Evolutionary conservation across 2,329 filamentous ascomycete species (phyloP), one percentile per base, ranked within the genome.

Genomic region (Teratosphaeria zuluensis): DNA sequence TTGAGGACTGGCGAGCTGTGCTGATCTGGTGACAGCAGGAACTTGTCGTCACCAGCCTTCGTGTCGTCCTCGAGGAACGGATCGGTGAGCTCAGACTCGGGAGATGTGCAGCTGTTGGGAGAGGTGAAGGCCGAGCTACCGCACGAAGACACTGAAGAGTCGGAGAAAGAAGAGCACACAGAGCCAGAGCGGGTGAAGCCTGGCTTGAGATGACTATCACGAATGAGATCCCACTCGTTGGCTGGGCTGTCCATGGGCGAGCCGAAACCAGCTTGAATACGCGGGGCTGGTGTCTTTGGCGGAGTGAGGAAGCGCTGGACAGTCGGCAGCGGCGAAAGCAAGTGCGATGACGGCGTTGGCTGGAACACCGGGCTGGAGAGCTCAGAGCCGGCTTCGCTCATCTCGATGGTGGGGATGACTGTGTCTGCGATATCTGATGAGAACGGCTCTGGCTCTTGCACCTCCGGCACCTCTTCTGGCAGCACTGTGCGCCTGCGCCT

Each of bases 81-180:
- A 65, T 85, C 83, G 19, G 76, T 75, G 53, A 74, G 71, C 58
- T 86, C 83, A 57, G 80, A 81, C 62, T 85, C 83, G 5, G 80
- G 80, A 66, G 82, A 85, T 2, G 83, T 82, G 68, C 81, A 84
- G 67, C 81, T 64, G 54, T 63, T 63, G 7, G 68, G 69, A 54
- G 65, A 63, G 11, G 69, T 72, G 62, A 70, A 71, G 54, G 58
- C 81, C 78, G 65, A 82, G 64, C 81, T 85, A 61, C 80, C 81
- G 55, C 77, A 76, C 0, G 84, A 86, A 12, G 82, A 84, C 19
- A 81, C 70, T 2, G 84, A 86, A 0, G 84, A 86, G 67, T 86
- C 81, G 2, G 84, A 86, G 52, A 80, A 76, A 58, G 79, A 77
- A 2, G 83, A 85, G 64, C 79, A 81, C 4, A 80, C 77, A 2